Base-by-base conservation (phyloP, 306 rosid species). In the Corylus avellana region DNA sequence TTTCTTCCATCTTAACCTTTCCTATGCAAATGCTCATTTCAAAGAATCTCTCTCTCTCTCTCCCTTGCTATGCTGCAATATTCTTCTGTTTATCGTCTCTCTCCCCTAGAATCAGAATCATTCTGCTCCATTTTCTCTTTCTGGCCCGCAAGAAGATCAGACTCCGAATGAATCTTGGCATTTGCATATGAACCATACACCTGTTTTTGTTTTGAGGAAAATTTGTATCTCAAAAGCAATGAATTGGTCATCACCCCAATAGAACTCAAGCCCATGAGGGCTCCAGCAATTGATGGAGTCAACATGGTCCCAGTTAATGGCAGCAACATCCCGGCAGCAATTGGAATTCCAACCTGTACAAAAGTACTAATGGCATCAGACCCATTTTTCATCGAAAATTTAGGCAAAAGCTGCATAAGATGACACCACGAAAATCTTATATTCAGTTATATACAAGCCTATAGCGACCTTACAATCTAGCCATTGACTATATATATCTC, bases 261-360 rank as follows among this genome's bases (percentile, higher is more conserved):
- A 79, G 97, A 94, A 84, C 97, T 91, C 79, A 94, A 77, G 39
- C 97, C 97, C 98, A 94, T 91, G 54, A 94, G 92, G 22, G 97
- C 98, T 81, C 98, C 98, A 6, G 98, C 98, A 62, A 94, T 94
- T 64, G 97, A 94, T 62, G 98, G 98, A 78, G 95, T 94, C 86
- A 94, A 85, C 83, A 92, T 78, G 49, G 94, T 90, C 68, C 98
- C 97, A 58, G 90, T 92, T 70, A 91, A 72, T 14, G 97, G 98
- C 76, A 92, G 88, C 90, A 94, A 77, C 77, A 87, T 84, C 78
- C 98, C 98, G 42, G 97, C 97, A 42, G 97, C 98, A 79, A 94
- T 90, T 84, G 98, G 98, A 85, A 94, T 87, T 72, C 97, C 98
- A 77, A 94, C 97, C 98, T 94, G 89, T 76, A 84, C 12, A 73